Evolutionary conservation across 371 early-diverging fungal species (phyloP).

Genomic region (Syncephalastrum racemosum): DNA sequence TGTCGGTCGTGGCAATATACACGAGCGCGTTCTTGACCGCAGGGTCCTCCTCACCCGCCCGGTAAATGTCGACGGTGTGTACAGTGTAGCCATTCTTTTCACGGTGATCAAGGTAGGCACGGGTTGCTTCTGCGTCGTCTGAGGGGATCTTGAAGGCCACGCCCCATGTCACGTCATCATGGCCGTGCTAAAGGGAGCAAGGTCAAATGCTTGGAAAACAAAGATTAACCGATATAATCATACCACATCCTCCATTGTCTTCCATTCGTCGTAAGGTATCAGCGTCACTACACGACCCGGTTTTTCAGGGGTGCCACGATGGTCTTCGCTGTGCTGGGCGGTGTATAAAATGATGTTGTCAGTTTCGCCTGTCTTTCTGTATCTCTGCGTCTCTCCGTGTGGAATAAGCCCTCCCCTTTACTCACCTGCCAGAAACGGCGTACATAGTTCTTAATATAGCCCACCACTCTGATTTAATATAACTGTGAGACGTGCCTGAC

Average conservation of each 20-base stretch:
- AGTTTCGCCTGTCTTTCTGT: not conserved
- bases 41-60: slow-evolving; percentile 39
- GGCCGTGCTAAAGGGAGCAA: slow-evolving; percentile 42
- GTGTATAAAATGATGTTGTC: slow-evolving; percentile 3
- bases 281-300: slow-evolving; percentile 93
- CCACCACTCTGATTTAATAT: slow-evolving; percentile 47
- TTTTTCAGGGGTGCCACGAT: slow-evolving; percentile 81
- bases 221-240: not conserved
- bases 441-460: slow-evolving; percentile 78
- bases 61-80: slow-evolving; percentile 70
- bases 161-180: slow-evolving; percentile 80
- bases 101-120: slow-evolving; percentile 37
- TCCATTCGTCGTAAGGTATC: slow-evolving; percentile 70
- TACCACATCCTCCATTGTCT: slow-evolving; percentile 42
- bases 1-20: slow-evolving; percentile 81
- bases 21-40: slow-evolving; percentile 69
- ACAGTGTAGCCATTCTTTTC: slow-evolving; percentile 90
- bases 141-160: slow-evolving; percentile 74
- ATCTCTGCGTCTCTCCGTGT: not conserved
- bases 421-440: slow-evolving; percentile 88
- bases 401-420: not conserved
- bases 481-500: too few relatives aligned
- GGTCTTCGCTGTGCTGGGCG: slow-evolving; percentile 77
- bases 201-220: not conserved
- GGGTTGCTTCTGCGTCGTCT: slow-evolving; percentile 19